Percentiles rank a stretch among this genome's conserved stretches.
Evolutionary conservation across 495 filamentous ascomycete genomes (phyloP).

Genomic region (Cudoniella acicularis): DNA sequence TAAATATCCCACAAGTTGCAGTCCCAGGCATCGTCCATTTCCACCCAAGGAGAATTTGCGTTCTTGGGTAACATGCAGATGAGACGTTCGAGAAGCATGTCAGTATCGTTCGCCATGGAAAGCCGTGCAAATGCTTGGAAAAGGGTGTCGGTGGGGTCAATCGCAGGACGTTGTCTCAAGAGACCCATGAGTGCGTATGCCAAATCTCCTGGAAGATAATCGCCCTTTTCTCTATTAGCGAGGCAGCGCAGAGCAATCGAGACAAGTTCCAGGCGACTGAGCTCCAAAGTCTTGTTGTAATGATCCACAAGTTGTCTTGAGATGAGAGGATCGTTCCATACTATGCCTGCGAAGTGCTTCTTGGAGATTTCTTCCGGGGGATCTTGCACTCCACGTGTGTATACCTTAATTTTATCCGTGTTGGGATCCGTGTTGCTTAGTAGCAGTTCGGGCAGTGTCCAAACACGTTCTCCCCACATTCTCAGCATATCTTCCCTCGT

Average conservation of each 20-base stretch:
- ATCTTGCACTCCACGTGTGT: not conserved
- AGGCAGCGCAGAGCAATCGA: constrained; percentile 20
- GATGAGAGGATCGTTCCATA: constrained; percentile 2
- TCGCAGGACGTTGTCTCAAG: constrained; percentile 32
- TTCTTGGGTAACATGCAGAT: constrained; percentile 34
- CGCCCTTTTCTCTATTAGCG: not conserved
- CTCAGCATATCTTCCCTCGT: constrained; percentile 1
- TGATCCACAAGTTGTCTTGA: constrained; percentile 32
- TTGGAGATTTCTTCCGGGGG: not conserved
- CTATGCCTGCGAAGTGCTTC: constrained; percentile 1
- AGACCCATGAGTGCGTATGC: constrained; percentile 47
- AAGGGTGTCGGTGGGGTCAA: constrained; percentile 31
- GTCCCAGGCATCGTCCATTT: constrained; percentile 7
- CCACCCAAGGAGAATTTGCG: constrained; percentile 1
- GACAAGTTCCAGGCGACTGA: constrained; percentile 37
- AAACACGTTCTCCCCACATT: constrained; percentile 42
- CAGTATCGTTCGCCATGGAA: constrained; percentile 39
- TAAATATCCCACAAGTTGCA: constrained; percentile 43
- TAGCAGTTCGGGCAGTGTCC: constrained; percentile 45
- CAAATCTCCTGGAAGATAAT: constrained; percentile 30
- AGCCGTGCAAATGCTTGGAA: constrained; percentile 46
- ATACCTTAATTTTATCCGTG: constrained; percentile 14
- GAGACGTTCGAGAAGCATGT: constrained; percentile 41
- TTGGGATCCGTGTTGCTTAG: constrained; percentile 22
- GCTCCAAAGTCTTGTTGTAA: constrained; percentile 32